Base-by-base conservation (phyloP, 345 rosid genomes). In the Brassica carinata region DNA sequence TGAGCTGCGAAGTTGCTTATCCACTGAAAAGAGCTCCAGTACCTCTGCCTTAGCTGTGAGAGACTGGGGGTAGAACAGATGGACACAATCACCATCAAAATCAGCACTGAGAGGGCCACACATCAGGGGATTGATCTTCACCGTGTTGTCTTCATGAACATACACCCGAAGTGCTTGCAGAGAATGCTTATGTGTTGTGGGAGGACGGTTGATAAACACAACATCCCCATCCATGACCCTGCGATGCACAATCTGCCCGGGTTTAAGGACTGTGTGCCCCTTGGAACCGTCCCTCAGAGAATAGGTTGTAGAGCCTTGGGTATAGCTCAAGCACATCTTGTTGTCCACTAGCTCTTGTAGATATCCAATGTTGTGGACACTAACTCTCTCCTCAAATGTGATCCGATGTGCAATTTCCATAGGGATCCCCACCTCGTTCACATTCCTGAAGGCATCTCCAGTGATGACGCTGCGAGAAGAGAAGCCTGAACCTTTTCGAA, bases 381-480 rank as follows among this genome's bases (percentile, higher is more conserved):
- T 93, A 2, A 95, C 98, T 80, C 86, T 89, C 90, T 95, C 99
- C 85, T 91, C 99, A 9, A 90, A 89, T 0, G 99, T 96, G 65
- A 96, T 93, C 53, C 92, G 83, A 58, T 89, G 97, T 1, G 99
- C 99, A 62, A 96, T 83, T 67, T 93, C 99, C 57, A 66, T 77
- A 8, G 99, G 99, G 26, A 96, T 83, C 0, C 99, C 99, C 78
- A 96, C 91, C 76, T 93, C 92, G 74, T 88, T 89, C 8, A 96
- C 99, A 36, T 53, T 79, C 69, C 86, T 89, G 78, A 87, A 96
- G 8, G 94, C 86, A 83, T 96, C 99, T 36, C 99, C 99, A 15
- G 99, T 91, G 69, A 96, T 92, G 79, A 96, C 98, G 80, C 91
- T 89, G n/a, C 99, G 94, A 7, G 99, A 96, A 65, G 98, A 93